These are phyloP conservation scores for Epichloe bromicola DNA, from an alignment of 2,329 filamentous ascomycete species.

Conservation along the genomic window DNA sequence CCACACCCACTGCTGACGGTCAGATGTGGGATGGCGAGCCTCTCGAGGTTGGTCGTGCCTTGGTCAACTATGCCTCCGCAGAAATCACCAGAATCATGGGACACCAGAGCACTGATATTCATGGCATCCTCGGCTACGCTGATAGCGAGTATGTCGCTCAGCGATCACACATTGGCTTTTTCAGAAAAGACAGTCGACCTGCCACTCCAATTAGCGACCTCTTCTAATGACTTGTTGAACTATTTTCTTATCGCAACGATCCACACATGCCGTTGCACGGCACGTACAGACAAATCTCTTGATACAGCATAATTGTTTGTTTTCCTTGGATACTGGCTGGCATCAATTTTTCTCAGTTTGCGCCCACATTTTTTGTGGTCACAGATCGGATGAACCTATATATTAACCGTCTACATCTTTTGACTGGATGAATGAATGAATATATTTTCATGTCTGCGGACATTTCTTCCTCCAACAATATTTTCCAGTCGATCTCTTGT, in stretches of 20 bases:
- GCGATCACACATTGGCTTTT: constrained; percentile 76
- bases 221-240: not conserved
- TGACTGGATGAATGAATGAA: not conserved
- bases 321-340: not conserved
- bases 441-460: not conserved
- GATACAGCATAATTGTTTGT: not conserved
- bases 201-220: constrained; percentile 30
- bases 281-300: not conserved
- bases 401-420: not conserved
- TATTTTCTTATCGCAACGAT: not conserved
- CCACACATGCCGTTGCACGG: not conserved
- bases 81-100: constrained; percentile 82
- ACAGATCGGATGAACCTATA: not conserved
- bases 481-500: not conserved
- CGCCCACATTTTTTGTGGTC: not conserved
- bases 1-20: constrained; percentile 25
- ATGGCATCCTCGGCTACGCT: constrained; percentile 70
- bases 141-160: constrained; percentile 91
- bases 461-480: not conserved
- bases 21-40: constrained; percentile 38
- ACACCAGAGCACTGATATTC: constrained; percentile 68
- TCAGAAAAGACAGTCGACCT: constrained; percentile 40
- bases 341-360: not conserved
- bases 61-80: constrained; percentile 83
- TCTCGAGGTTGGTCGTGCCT: constrained; percentile 69